Conservation (phyloP, 164 flowering plant genomes). For the Vitis riparia region DNA sequence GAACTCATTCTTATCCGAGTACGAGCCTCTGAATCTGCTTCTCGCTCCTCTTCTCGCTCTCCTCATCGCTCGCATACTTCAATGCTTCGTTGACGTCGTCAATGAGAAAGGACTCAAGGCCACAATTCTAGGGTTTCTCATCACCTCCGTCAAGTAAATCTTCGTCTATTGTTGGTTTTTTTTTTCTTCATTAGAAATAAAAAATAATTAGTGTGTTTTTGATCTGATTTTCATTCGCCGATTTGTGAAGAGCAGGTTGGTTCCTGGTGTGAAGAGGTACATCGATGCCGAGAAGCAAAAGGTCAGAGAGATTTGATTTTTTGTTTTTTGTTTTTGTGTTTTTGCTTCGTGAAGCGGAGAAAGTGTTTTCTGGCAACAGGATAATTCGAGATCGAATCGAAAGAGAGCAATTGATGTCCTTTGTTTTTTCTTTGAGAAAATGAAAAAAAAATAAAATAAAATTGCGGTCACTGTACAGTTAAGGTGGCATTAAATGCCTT, state of each 20-base stretch:
- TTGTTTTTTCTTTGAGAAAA: neutral
- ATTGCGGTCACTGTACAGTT: too few relatives aligned
- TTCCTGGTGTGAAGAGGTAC: constrained; percentile 69
- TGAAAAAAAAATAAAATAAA: too few relatives aligned
- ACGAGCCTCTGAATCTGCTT: constrained; percentile 73
- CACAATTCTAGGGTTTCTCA: constrained; percentile 37
- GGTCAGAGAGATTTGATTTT: constrained; percentile 30
- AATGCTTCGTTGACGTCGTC: constrained; percentile 35
- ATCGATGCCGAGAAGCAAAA: constrained; percentile 88
- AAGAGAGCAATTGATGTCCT: constrained; percentile 1
- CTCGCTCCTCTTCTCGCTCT: constrained; percentile 57
- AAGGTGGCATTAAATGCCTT: constrained; percentile 3
- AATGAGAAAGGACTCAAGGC: constrained; percentile 67
- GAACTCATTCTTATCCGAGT: constrained; percentile 61
- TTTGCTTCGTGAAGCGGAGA: too few relatives aligned
- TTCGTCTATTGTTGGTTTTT: neutral
- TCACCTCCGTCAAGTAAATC: constrained; percentile 60
- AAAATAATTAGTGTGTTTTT: neutral
- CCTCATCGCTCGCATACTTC: constrained; percentile 50
- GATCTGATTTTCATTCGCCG: neutral
- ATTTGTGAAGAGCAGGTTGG: constrained; percentile 41
- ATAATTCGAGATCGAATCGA: neutral
- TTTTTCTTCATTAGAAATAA: neutral
- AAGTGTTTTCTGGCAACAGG: neutral
- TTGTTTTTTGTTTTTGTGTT: neutral